Evolutionary conservation across 1,284 basidiomycete species (phyloP).

Genomic region (Psilocybe mexicana): DNA sequence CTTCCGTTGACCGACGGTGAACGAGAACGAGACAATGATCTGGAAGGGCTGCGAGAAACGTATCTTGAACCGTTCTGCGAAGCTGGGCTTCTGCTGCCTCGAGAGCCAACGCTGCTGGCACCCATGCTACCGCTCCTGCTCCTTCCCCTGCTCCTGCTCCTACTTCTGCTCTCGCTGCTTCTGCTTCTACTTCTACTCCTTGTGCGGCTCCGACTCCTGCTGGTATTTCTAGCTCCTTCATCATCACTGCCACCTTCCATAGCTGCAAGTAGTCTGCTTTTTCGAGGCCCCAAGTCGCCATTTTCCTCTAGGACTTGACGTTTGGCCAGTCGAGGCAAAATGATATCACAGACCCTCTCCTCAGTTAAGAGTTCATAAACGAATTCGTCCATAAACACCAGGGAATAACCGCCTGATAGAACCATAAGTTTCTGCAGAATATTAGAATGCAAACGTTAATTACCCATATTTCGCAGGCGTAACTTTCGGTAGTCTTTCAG

Average conservation of each 20-base stretch:
- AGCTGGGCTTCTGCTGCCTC: constrained; percentile 27
- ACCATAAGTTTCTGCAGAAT: constrained; percentile 7
- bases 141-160: constrained; percentile 8
- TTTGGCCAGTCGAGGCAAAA: constrained; percentile 88
- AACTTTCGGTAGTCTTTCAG: constrained; percentile 94
- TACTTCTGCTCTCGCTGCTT: constrained; percentile 25
- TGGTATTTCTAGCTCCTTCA: constrained; percentile 38
- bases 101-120: constrained; percentile 22
- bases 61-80: constrained; percentile 56
- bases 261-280: constrained; percentile 80
- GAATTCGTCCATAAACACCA: constrained; percentile 94
- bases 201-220: constrained; percentile 28
- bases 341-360: constrained; percentile 96
- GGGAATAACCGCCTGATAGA: constrained; percentile 68
- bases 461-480: constrained; percentile 79
- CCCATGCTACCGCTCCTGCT: constrained; percentile 16
- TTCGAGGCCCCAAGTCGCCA: constrained; percentile 82
- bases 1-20: constrained; percentile 47
- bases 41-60: constrained; percentile 62
- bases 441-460: constrained; percentile 25
- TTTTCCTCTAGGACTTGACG: constrained; percentile 89
- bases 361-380: constrained; percentile 83
- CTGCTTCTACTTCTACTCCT: constrained; percentile 14
- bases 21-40: constrained; percentile 44
- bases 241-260: constrained; percentile 72